Percentiles rank a stretch among this genome's conserved stretches.
These are phyloP conservation scores for Eutrema salsugineum DNA, from an alignment of 441 rosid genomes.

Conservation along the genomic window DNA sequence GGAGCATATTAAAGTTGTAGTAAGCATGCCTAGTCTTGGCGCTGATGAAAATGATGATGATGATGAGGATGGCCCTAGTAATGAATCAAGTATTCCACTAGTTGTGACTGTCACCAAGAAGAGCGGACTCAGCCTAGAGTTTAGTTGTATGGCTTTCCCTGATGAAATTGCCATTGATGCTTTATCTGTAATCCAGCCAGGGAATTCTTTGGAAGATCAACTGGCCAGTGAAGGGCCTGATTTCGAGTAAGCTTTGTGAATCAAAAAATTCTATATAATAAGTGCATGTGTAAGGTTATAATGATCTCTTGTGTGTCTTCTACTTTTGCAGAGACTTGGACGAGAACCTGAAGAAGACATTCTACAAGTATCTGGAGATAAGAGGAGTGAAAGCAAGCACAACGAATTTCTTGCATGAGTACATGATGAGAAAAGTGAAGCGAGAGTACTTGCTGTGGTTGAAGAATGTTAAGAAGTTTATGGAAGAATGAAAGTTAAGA, in stretches of 20 bases:
- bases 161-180: conserved; percentile 62
- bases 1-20: conserved; percentile 60
- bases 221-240: conserved; percentile 72
- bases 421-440: conserved; percentile 70
- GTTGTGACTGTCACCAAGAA: conserved; percentile 60
- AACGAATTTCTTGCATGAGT: conserved; percentile 67
- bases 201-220: conserved; percentile 35
- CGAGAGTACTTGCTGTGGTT: conserved; percentile 58
- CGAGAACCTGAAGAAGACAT: conserved; percentile 69
- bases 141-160: conserved; percentile 50
- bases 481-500: conserved; percentile 32
- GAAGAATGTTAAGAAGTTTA: conserved; percentile 63
- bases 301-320: conserved; percentile 3
- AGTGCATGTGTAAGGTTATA: background rate
- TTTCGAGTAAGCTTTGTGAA: conserved; percentile 56
- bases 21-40: conserved; percentile 49
- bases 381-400: conserved; percentile 77
- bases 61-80: conserved; percentile 31
- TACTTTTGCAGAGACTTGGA: conserved; percentile 53
- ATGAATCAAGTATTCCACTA: conserved; percentile 45
- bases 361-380: conserved; percentile 65
- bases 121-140: conserved; percentile 51
- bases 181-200: conserved; percentile 43
- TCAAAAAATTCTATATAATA: background rate
- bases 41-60: conserved; percentile 43